phyloP scores from a whole-genome alignment of 23 red algal species.

The Gracilaria domingensis region DNA sequence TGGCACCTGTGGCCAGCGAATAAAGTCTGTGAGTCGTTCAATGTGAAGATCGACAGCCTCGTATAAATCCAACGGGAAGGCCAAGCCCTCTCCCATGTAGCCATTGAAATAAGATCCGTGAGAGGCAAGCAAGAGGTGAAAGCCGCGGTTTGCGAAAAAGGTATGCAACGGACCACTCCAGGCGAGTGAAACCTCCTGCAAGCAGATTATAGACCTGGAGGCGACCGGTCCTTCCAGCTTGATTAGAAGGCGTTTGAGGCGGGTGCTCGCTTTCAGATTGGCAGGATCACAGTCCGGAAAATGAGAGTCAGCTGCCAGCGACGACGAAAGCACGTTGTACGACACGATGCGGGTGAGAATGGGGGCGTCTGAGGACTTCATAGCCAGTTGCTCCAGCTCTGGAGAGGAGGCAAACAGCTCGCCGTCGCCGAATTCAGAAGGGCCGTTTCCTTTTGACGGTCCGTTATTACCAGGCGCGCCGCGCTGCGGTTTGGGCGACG shows the following conservation, averaged over 20 bases:
- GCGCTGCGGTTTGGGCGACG: not conserved
- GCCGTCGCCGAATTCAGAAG: conserved; percentile 19
- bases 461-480: not conserved
- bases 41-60: conserved; percentile 71
- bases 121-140: conserved; percentile 70
- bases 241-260: conserved; percentile 67
- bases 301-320: conserved; percentile 49
- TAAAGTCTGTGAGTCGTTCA: conserved; percentile 68
- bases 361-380: conserved; percentile 63
- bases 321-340: conserved; percentile 87
- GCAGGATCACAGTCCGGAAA: conserved; percentile 70
- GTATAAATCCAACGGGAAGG: conserved; percentile 72
- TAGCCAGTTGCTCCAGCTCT: conserved; percentile 66
- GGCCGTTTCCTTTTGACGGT: not conserved
- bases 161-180: conserved; percentile 78
- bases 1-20: conserved; percentile 54
- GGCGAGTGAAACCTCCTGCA: conserved; percentile 80
- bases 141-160: conserved; percentile 81
- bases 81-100: conserved; percentile 81
- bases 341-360: conserved; percentile 70
- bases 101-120: conserved; percentile 76
- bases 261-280: conserved; percentile 39
- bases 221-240: conserved; percentile 74
- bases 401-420: conserved; percentile 60
- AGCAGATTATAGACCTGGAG: conserved; percentile 75